Evolutionary conservation across 2,329 filamentous ascomycete genomes (phyloP).

Genomic region (Epichloe bromicola): DNA sequence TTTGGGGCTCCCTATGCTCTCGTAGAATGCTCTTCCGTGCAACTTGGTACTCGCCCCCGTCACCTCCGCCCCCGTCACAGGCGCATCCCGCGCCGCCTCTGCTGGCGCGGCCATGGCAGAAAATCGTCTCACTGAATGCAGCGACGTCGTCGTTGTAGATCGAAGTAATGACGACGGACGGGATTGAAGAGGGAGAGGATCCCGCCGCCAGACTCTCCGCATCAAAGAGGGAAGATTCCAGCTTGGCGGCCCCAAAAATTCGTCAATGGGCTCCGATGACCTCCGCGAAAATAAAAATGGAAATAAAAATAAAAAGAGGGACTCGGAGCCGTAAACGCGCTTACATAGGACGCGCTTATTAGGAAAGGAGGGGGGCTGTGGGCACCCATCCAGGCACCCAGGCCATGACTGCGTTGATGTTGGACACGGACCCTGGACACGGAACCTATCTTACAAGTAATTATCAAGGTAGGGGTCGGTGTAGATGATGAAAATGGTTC

Average conservation of each 20-base stretch:
- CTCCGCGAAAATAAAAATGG: neutral
- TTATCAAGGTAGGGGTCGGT: no score
- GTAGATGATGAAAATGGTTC: no score
- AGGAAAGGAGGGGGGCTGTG: neutral
- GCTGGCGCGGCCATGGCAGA: slow-evolving; percentile 19
- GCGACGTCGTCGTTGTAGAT: neutral
- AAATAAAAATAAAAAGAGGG: neutral
- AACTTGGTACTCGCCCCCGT: slow-evolving; percentile 45
- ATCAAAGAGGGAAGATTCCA: neutral
- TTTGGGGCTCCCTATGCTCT: slow-evolving; percentile 86
- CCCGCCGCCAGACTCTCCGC: slow-evolving; percentile 1
- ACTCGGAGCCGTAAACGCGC: no score
- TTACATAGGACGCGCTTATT: no score
- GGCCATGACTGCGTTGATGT: no score
- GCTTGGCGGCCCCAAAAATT: neutral
- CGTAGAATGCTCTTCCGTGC: slow-evolving; percentile 80
- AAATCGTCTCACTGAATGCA: slow-evolving; percentile 9
- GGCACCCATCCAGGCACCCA: no score
- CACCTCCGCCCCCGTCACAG: slow-evolving; percentile 7
- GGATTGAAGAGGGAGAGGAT: neutral
- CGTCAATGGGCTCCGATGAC: neutral
- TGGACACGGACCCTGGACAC: no score
- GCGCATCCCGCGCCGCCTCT: slow-evolving; percentile 8
- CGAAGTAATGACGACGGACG: neutral
- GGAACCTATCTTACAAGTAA: no score